Evolutionary conservation across 208 protist genomes (phyloP).

Genomic region (Leptomonas pyrrhocoris): DNA sequence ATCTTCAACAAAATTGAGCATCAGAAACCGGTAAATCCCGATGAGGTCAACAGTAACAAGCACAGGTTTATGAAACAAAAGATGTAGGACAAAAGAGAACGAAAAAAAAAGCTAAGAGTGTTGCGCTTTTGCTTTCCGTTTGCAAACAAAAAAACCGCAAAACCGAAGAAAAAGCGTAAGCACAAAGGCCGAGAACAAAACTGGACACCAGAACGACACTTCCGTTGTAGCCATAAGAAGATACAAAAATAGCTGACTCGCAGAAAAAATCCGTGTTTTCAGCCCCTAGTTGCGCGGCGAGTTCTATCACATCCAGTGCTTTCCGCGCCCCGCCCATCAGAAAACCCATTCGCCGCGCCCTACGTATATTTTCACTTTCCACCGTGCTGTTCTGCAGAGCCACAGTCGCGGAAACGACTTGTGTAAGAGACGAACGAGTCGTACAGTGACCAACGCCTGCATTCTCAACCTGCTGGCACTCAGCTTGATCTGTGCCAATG

Average conservation of each 20-base stretch:
- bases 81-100: too few species aligned
- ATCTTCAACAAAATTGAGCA: too few species aligned
- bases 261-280: constrained; percentile 26
- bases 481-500: not conserved
- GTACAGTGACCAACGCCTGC: constrained; percentile 6
- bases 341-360: constrained; percentile 35
- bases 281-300: constrained; percentile 19
- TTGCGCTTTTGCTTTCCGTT: not conserved
- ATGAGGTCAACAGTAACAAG: too few species aligned
- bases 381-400: constrained; percentile 13
- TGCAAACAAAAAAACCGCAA: not conserved
- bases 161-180: not conserved
- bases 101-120: not conserved
- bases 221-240: constrained; percentile 13
- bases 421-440: not conserved
- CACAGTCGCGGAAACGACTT: not conserved
- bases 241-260: constrained; percentile 1
- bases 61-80: too few species aligned
- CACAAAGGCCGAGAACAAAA: constrained; percentile 16
- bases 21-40: too few species aligned
- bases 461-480: not conserved
- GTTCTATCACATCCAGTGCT: constrained; percentile 43
- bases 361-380: constrained; percentile 20
- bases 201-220: not conserved
- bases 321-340: constrained; percentile 46